Evolutionary conservation across 108 stramenopile species (phyloP), one percentile per base, ranked within the genome.

Genomic region (Pseudonitzschia multistriata): DNA sequence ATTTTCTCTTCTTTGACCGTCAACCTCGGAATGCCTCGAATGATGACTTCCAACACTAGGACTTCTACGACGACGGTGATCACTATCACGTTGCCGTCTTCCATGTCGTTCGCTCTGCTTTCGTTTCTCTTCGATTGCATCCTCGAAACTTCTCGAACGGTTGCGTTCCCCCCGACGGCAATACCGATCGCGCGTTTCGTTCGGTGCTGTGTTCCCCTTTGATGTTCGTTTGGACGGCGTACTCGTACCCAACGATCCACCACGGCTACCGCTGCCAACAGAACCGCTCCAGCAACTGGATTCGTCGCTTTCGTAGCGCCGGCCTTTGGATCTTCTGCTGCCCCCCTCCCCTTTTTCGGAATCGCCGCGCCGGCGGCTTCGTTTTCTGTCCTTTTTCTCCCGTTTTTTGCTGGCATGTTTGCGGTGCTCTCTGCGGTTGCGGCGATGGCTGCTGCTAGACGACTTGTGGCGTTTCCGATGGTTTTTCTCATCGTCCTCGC

Each of bases 391-490:
- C 35, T 59, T 37, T 15, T 37, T 35, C 0, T 59, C 57, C 6
- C n/a, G 6, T 15, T 33, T 59, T 2, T 0, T 34, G 3, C 34
- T 35, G 5, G 57, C 33, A 33, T 15, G 31, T 0, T 59, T 59
- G 33, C 33, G 0, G 57, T 35, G 14, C 8, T 59, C 34, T 8
- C 13, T 14, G n/a, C 57, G 27, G 30, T 57, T 24, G 14, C 35
- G 22, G 29, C 22, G 24, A 25, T 25, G 54, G 29, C 54, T 55
- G 29, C 54, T 59, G 15, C 57, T 35, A 25, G 24, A 25, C 2
- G 50, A 52, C 24, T 52, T 52, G 50, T 19, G 50, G 25, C 19
- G 50, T 52, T 52, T 52, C 24, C 50, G 50, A 52, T 25, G 50
- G 7, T 10, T 3, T 45, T 17, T 4, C 17, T 13, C 8, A 13